Evolutionary conservation across 2,329 filamentous ascomycete species (phyloP).

Genomic region (Xylaria sp.): DNA sequence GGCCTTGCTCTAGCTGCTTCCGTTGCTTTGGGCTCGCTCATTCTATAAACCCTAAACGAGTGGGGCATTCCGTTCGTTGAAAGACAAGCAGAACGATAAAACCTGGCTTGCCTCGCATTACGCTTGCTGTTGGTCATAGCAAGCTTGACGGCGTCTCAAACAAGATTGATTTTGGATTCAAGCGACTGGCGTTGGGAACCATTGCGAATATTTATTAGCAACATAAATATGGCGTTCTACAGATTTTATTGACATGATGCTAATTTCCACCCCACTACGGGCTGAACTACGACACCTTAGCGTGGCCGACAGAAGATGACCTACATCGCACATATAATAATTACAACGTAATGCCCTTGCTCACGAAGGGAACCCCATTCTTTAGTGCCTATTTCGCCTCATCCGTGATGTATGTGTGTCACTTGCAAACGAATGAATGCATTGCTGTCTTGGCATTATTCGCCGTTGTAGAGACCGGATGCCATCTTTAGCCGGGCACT

Average conservation of each 20-base stretch:
- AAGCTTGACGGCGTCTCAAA: not conserved
- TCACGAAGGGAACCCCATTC: not conserved
- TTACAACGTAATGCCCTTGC: slow-evolving; percentile 22
- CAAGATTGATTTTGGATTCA: slow-evolving; percentile 22
- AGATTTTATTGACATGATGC: slow-evolving; percentile 4
- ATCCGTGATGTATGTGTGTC: not conserved
- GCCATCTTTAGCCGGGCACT: not conserved
- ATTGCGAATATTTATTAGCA: slow-evolving; percentile 14
- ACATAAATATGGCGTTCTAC: slow-evolving; percentile 14
- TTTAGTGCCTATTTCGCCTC: not conserved
- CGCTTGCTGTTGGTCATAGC: not conserved
- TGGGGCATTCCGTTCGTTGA: not conserved
- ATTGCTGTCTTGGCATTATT: not conserved
- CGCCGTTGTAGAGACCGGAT: not conserved
- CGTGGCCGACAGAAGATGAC: not conserved
- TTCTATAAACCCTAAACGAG: slow-evolving; percentile 24
- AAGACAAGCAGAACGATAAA: slow-evolving; percentile 4
- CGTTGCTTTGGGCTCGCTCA: slow-evolving; percentile 32
- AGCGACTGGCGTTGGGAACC: slow-evolving; percentile 34
- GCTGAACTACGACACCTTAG: not conserved
- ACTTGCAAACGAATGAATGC: too few species aligned
- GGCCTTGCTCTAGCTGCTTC: slow-evolving; percentile 28
- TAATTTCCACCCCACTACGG: slow-evolving; percentile 3
- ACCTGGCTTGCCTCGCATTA: not conserved
- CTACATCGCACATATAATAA: slow-evolving; percentile 27